phyloP scores from a whole-genome alignment of 257 asterid genomes.

The Coffea eugenioides region DNA sequence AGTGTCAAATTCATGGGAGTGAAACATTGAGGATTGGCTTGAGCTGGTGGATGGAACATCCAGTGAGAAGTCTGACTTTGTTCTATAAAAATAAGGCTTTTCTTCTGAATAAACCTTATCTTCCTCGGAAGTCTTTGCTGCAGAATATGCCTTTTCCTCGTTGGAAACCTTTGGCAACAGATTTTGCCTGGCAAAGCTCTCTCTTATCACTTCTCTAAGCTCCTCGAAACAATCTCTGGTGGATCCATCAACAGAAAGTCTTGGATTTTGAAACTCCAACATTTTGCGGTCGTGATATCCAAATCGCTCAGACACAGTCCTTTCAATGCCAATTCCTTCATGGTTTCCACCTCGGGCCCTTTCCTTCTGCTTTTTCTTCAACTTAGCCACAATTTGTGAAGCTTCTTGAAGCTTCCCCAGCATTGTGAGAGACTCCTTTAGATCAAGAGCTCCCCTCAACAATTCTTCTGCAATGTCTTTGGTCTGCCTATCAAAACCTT shows the following conservation, averaged over 20 bases:
- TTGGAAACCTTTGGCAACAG: constrained; percentile 38
- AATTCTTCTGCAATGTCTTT: constrained; percentile 50
- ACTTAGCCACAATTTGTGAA: constrained; percentile 37
- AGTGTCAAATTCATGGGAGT: constrained; percentile 28
- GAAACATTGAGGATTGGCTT: constrained; percentile 46
- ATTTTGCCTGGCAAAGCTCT: constrained; percentile 62
- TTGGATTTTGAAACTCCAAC: constrained; percentile 36
- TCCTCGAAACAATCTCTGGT: constrained; percentile 66
- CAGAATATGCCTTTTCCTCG: constrained; percentile 17
- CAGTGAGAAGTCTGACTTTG: constrained; percentile 17
- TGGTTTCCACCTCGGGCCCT: constrained; percentile 20
- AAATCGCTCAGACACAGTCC: constrained; percentile 32
- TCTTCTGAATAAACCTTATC: constrained; percentile 22
- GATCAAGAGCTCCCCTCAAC: constrained; percentile 63
- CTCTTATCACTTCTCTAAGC: constrained; percentile 66
- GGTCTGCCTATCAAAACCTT: constrained; percentile 32
- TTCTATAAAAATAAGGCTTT: constrained; percentile 12
- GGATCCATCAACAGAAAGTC: constrained; percentile 38
- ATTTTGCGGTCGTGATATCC: constrained; percentile 20
- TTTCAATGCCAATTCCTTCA: constrained; percentile 19
- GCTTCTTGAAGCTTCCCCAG: constrained; percentile 62
- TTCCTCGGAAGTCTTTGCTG: constrained; percentile 12
- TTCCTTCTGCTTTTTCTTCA: constrained; percentile 41
- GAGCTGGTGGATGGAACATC: constrained; percentile 54
- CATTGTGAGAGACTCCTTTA: constrained; percentile 59